A percentile compares a stretch with the other conserved stretches of the same genome.
Conservation (phyloP, 768 basidiomycete genomes). For the Paxillus rubicundulus region DNA sequence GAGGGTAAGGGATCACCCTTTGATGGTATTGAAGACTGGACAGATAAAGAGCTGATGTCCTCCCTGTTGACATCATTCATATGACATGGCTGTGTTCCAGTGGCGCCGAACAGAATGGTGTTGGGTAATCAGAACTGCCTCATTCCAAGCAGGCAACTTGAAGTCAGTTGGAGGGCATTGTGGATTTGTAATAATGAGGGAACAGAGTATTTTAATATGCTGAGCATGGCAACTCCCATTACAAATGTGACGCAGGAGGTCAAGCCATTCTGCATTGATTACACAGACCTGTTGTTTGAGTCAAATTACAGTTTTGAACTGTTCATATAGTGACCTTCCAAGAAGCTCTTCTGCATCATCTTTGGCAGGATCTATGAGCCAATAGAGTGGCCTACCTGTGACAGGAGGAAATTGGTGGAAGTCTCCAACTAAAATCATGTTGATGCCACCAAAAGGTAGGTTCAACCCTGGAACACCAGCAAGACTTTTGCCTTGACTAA, state of each 20-base stretch:
- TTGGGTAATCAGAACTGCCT: too few relatives aligned
- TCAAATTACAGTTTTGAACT: not conserved
- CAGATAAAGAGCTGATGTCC: too few relatives aligned
- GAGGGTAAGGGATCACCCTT: too few relatives aligned
- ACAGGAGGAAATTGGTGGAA: slow-evolving; percentile 34
- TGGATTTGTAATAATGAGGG: too few relatives aligned
- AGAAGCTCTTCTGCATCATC: slow-evolving; percentile 15
- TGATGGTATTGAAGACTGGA: too few relatives aligned
- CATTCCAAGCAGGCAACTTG: too few relatives aligned
- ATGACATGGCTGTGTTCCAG: too few relatives aligned
- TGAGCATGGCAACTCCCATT: too few relatives aligned
- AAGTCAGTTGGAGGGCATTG: too few relatives aligned
- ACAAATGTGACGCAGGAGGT: not conserved
- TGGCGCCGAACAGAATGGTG: too few relatives aligned
- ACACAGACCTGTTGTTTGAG: not conserved
- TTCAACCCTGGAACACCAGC: slow-evolving; percentile 2
- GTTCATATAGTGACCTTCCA: not conserved
- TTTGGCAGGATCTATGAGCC: slow-evolving; percentile 29
- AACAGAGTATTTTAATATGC: too few relatives aligned
- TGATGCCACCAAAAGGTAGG: slow-evolving; percentile 36
- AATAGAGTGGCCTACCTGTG: slow-evolving; percentile 35
- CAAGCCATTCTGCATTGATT: not conserved
- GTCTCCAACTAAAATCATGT: slow-evolving; percentile 41
- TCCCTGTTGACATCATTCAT: too few relatives aligned
- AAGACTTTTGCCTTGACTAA: slow-evolving; percentile 10